phyloP scores from a whole-genome alignment of 176 grass and related monocot species.

The Oryza meyeriana region DNA sequence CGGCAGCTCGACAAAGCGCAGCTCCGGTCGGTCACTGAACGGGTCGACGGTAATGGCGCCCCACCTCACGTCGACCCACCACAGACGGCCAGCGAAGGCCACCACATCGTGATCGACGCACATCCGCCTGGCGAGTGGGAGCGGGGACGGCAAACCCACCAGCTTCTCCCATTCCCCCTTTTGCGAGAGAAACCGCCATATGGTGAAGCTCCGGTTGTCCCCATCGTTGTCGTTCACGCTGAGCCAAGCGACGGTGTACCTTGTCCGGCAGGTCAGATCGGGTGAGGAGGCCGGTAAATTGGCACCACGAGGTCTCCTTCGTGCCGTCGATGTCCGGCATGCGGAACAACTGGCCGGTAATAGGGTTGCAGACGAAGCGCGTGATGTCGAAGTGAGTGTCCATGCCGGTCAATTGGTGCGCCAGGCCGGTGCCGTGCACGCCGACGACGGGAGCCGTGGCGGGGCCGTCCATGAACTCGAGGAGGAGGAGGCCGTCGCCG shows the following conservation, averaged over 20 bases:
- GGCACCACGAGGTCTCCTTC: not conserved
- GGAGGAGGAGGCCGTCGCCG: too few species aligned
- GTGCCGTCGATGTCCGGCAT: conserved; percentile 1
- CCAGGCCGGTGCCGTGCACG: too few species aligned
- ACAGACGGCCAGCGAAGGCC: not conserved
- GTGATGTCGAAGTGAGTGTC: not conserved
- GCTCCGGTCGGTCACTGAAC: not conserved
- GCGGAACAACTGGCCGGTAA: not conserved
- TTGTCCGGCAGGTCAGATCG: not conserved
- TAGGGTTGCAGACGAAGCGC: conserved; percentile 16
- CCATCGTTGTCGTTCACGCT: too few species aligned
- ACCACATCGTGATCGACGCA: not conserved
- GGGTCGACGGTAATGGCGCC: conserved; percentile 3
- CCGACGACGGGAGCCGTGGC: too few species aligned
- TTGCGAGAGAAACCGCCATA: too few species aligned
- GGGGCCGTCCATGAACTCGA: too few species aligned
- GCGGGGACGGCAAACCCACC: not conserved
- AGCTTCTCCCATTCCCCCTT: not conserved
- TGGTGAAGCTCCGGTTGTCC: too few species aligned
- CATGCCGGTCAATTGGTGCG: too few species aligned
- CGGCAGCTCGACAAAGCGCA: conserved; percentile 23
- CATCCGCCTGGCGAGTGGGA: not conserved
- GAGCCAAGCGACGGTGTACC: too few species aligned
- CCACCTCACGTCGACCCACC: conserved; percentile 15
- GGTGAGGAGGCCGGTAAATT: too few species aligned